Evolutionary conservation across 139 green algal species (phyloP).

Genomic region (Klebsormidium nitens): DNA sequence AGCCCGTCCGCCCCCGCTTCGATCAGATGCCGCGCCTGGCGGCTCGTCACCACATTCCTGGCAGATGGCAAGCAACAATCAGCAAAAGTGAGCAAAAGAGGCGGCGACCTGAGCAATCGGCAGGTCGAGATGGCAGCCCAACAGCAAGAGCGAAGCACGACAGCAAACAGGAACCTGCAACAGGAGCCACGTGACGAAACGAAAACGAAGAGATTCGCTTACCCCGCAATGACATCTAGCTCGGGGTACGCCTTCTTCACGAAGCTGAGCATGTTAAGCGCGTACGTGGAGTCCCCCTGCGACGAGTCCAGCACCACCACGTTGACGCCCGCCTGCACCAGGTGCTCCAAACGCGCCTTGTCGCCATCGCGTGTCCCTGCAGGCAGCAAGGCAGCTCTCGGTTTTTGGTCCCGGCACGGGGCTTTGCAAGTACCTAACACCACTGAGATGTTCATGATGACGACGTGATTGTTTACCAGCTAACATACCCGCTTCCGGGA

Average conservation of each 20-base stretch:
- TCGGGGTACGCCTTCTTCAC: constrained; percentile 78
- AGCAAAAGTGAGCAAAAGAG: too few relatives aligned
- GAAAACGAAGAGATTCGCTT: constrained; percentile 3
- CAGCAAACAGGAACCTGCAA: neutral
- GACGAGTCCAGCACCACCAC: constrained; percentile 48
- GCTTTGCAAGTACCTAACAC: too few relatives aligned
- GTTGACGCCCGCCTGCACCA: constrained; percentile 60
- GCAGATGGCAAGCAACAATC: constrained; percentile 1
- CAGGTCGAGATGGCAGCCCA: too few relatives aligned
- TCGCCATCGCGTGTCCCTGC: constrained; percentile 29
- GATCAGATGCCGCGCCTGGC: constrained; percentile 62
- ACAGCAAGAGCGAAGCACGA: too few relatives aligned
- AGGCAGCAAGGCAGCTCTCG: too few relatives aligned
- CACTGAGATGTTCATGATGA: too few relatives aligned
- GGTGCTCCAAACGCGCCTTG: constrained; percentile 59
- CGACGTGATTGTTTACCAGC: too few relatives aligned
- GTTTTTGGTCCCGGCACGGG: too few relatives aligned
- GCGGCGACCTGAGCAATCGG: too few relatives aligned
- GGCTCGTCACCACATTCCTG: constrained; percentile 86
- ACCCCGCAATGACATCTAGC: constrained; percentile 83
- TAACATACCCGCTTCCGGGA: too few relatives aligned
- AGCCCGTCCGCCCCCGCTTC: constrained; percentile 84
- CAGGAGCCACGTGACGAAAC: constrained; percentile 7
- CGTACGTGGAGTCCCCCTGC: constrained; percentile 83
- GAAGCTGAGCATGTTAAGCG: constrained; percentile 82